phyloP scores from a whole-genome alignment of 441 rosid genomes.

The Syzygium malaccense region DNA sequence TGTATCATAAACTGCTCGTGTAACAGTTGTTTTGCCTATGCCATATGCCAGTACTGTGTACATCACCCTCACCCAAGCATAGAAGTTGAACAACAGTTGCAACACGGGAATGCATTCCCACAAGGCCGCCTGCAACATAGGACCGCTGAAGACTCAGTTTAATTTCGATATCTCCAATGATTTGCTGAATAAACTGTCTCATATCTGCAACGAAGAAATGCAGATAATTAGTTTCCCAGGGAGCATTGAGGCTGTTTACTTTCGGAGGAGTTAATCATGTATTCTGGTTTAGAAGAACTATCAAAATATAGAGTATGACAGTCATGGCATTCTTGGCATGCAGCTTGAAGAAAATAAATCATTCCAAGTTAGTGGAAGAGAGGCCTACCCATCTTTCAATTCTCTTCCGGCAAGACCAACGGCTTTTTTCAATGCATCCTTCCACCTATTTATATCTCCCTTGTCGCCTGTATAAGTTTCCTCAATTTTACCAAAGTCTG shows the following conservation, averaged over 20 bases:
- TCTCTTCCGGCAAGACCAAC: neutral
- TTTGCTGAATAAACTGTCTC: neutral
- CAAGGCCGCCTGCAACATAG: neutral
- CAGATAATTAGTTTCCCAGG: neutral
- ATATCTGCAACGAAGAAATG: neutral
- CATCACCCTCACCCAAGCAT: neutral
- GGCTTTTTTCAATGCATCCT: neutral
- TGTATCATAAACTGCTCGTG: neutral
- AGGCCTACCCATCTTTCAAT: neutral
- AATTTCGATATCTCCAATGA: neutral
- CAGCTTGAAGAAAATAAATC: neutral
- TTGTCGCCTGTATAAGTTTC: neutral
- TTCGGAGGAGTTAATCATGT: neutral
- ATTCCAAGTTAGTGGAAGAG: neutral
- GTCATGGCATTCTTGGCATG: neutral
- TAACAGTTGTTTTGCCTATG: neutral
- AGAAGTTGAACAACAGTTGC: neutral
- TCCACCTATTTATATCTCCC: neutral
- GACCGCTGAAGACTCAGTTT: neutral
- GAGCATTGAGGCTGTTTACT: accelerated
- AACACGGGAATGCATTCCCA: neutral
- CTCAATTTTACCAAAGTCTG: neutral
- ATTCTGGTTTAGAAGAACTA: neutral
- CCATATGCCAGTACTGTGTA: neutral
- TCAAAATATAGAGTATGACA: accelerated